Conservation (phyloP, 495 filamentous ascomycete species). For the Penicillium lividum region DNA sequence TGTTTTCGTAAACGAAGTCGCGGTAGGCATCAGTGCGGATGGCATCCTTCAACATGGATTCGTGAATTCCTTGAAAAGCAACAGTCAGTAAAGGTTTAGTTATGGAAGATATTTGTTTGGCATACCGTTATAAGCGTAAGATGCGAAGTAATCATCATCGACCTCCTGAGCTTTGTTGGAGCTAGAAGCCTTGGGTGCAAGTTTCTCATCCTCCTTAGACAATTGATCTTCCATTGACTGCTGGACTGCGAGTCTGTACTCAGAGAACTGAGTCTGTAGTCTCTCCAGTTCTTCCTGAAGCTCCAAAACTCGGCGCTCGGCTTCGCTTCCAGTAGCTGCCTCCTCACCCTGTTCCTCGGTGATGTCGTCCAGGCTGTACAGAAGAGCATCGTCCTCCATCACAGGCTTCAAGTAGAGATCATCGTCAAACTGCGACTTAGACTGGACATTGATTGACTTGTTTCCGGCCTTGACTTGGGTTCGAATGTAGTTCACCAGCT, state of each 20-base stretch:
- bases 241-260: slow-evolving; percentile 68
- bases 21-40: slow-evolving; percentile 68
- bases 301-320: slow-evolving; percentile 60
- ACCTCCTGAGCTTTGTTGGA: slow-evolving; percentile 34
- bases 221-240: slow-evolving; percentile 72
- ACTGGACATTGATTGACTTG: slow-evolving; percentile 54
- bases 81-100: background rate
- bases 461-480: slow-evolving; percentile 54
- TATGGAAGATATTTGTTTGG: background rate
- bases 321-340: slow-evolving; percentile 30
- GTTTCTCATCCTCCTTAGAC: slow-evolving; percentile 49
- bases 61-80: slow-evolving; percentile 68
- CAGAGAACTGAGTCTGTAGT: slow-evolving; percentile 65
- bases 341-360: slow-evolving; percentile 39
- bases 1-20: slow-evolving; percentile 77
- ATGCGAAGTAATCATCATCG: slow-evolving; percentile 74
- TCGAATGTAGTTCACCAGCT: slow-evolving; percentile 82
- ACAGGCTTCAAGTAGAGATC: slow-evolving; percentile 80
- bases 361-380: slow-evolving; percentile 82
- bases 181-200: slow-evolving; percentile 20
- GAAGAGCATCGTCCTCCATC: slow-evolving; percentile 84
- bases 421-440: slow-evolving; percentile 61
- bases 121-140: slow-evolving; percentile 77
- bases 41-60: slow-evolving; percentile 83
- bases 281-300: slow-evolving; percentile 68